phyloP scores from a whole-genome alignment of 2,329 filamentous ascomycete genomes.

The Fusarium sp. region DNA sequence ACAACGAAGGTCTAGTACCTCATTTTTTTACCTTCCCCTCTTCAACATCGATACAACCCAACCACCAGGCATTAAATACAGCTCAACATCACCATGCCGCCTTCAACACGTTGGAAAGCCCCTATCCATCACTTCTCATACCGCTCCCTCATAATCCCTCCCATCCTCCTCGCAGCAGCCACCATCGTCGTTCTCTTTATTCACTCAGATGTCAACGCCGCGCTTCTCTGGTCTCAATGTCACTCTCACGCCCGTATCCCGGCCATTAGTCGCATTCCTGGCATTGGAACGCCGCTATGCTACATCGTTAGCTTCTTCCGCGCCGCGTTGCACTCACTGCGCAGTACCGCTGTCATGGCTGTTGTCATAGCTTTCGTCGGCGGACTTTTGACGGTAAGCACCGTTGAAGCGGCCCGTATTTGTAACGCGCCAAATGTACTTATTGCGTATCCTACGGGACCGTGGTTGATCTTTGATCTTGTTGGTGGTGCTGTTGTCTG shows the following conservation, averaged over 20 bases:
- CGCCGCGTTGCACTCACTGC: conserved; percentile 59
- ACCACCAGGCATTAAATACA: not conserved
- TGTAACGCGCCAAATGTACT: conserved; percentile 56
- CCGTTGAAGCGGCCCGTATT: conserved; percentile 65
- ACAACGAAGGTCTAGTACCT: not conserved
- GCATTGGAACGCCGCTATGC: conserved; percentile 63
- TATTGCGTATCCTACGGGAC: conserved; percentile 57
- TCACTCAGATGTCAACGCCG: conserved; percentile 66
- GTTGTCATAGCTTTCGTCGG: conserved; percentile 61
- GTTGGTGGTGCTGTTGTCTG: conserved; percentile 66
- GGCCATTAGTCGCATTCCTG: conserved; percentile 60
- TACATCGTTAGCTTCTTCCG: conserved; percentile 67
- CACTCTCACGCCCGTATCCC: conserved; percentile 63
- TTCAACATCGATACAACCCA: fast-evolving
- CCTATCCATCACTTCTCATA: conserved; percentile 69
- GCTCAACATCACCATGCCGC: conserved; percentile 23
- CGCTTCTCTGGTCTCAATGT: conserved; percentile 69
- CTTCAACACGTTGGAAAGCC: conserved; percentile 50
- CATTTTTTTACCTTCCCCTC: not conserved
- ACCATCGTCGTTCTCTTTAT: conserved; percentile 61
- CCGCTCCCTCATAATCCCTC: conserved; percentile 66
- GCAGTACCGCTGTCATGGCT: conserved; percentile 59
- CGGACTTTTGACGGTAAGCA: conserved; percentile 64
- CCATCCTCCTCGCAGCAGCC: conserved; percentile 62
- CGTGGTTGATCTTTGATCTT: conserved; percentile 65